Evolutionary conservation across 768 basidiomycete genomes (phyloP).

Genomic region (Dendrothele bispora): DNA sequence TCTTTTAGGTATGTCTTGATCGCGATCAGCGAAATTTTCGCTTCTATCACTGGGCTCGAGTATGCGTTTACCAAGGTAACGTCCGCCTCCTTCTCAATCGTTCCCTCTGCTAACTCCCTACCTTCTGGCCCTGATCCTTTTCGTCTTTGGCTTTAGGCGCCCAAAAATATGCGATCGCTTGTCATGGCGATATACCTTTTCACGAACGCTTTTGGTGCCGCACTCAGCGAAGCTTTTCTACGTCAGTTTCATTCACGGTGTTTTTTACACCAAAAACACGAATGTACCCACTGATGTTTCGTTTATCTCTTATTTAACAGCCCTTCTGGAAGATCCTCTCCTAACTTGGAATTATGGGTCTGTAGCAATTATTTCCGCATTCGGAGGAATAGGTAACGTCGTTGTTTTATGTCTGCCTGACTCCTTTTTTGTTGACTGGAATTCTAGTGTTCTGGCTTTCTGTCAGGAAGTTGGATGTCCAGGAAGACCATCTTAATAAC

Average conservation of each 20-base stretch:
- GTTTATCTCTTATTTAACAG: slow-evolving; percentile 15
- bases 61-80: slow-evolving; percentile 73
- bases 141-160: too few relatives aligned
- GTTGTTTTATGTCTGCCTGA: too few relatives aligned
- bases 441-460: slow-evolving; percentile 39
- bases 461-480: slow-evolving; percentile 54
- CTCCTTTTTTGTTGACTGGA: too few relatives aligned
- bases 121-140: too few relatives aligned
- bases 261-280: slow-evolving; percentile 6
- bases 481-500: slow-evolving; percentile 66
- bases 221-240: slow-evolving; percentile 71
- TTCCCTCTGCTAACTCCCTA: too few relatives aligned
- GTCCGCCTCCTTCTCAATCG: too few relatives aligned
- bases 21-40: slow-evolving; percentile 55
- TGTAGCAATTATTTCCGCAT: slow-evolving; percentile 34
- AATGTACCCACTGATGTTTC: background rate
- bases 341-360: slow-evolving; percentile 50
- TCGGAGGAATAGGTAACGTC: slow-evolving; percentile 38
- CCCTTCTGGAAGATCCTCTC: slow-evolving; percentile 47
- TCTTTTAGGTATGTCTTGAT: slow-evolving; percentile 48
- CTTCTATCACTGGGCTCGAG: slow-evolving; percentile 59
- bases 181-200: slow-evolving; percentile 74
- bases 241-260: slow-evolving; percentile 36
- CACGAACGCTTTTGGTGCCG: slow-evolving; percentile 57
- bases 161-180: slow-evolving; percentile 83